These are phyloP conservation scores for Zasmidium citrigriseum DNA, from an alignment of 2,329 filamentous ascomycete genomes.

Conservation along the genomic window DNA sequence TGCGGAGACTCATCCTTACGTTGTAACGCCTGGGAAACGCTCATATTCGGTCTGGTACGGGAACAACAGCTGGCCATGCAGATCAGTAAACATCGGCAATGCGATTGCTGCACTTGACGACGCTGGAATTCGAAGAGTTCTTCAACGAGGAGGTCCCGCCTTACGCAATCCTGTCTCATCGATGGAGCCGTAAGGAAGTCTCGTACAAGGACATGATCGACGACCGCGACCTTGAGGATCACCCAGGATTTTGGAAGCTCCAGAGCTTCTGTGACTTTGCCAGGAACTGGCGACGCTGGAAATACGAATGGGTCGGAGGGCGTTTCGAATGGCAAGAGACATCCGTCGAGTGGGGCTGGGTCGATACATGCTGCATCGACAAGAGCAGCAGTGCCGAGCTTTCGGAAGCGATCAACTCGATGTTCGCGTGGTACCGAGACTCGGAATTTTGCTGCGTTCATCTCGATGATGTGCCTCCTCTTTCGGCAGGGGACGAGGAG, in stretches of 20 bases:
- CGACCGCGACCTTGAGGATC: background rate
- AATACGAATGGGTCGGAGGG: too few relatives aligned
- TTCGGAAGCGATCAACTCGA: conserved; percentile 48
- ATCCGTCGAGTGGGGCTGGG: conserved; percentile 13
- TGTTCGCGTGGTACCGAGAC: conserved; percentile 11
- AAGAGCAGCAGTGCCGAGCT: conserved; percentile 44
- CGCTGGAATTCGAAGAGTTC: conserved; percentile 25
- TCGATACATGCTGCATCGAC: conserved; percentile 20
- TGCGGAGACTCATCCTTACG: too few relatives aligned
- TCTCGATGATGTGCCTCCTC: conserved; percentile 5
- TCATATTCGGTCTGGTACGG: too few relatives aligned
- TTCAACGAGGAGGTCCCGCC: conserved; percentile 14
- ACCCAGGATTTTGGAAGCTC: conserved; percentile 14
- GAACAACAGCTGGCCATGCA: too few relatives aligned
- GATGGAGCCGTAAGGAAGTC: conserved; percentile 24
- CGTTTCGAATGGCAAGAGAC: background rate
- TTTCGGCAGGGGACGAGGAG: background rate
- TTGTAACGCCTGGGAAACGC: too few relatives aligned
- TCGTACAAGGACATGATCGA: conserved; percentile 20
- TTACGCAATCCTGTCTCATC: conserved; percentile 31
- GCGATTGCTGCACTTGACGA: conserved; percentile 25
- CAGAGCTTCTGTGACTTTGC: conserved; percentile 6
- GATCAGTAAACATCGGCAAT: too few relatives aligned
- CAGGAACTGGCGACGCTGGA: conserved; percentile 17
- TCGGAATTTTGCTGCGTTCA: conserved; percentile 10